Percentiles rank a stretch among this genome's conserved stretches.
These are phyloP conservation scores for Lentinula raphanica DNA, from an alignment of 768 basidiomycete genomes.

Conservation along the genomic window DNA sequence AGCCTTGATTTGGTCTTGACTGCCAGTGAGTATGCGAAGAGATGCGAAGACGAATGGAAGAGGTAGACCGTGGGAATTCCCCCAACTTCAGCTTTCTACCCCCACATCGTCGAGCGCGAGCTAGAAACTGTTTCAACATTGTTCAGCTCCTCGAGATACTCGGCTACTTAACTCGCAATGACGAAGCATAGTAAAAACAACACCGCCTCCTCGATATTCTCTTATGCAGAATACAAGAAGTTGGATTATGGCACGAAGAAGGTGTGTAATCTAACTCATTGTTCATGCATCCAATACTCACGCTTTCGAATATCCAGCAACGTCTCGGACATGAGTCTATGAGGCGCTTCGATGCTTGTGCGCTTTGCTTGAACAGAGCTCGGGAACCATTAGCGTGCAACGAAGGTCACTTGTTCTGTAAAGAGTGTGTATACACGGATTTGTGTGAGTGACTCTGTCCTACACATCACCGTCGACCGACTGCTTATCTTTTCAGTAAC, in stretches of 20 bases:
- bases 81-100: too few relatives aligned
- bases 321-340: constrained; percentile 88
- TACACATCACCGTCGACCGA: background rate
- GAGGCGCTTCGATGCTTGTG: constrained; percentile 87
- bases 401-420: constrained; percentile 92
- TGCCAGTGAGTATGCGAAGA: too few relatives aligned
- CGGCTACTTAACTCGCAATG: constrained; percentile 38
- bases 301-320: constrained; percentile 37
- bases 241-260: constrained; percentile 80
- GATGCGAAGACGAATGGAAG: too few relatives aligned
- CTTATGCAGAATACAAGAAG: constrained; percentile 84
- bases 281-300: background rate
- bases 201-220: constrained; percentile 84
- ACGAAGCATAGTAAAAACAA: constrained; percentile 91
- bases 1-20: too few relatives aligned
- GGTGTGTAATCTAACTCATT: constrained; percentile 30
- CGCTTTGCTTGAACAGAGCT: constrained; percentile 80
- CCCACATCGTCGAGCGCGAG: too few relatives aligned
- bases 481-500: constrained; percentile 42
- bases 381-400: constrained; percentile 79
- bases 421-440: constrained; percentile 88
- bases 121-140: too few relatives aligned
- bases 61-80: too few relatives aligned
- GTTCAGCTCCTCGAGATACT: too few relatives aligned
- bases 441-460: constrained; percentile 49